These are phyloP conservation scores for Helicostylum pulchrum DNA, from an alignment of 192 early-diverging fungal genomes.

Conservation along the genomic window DNA sequence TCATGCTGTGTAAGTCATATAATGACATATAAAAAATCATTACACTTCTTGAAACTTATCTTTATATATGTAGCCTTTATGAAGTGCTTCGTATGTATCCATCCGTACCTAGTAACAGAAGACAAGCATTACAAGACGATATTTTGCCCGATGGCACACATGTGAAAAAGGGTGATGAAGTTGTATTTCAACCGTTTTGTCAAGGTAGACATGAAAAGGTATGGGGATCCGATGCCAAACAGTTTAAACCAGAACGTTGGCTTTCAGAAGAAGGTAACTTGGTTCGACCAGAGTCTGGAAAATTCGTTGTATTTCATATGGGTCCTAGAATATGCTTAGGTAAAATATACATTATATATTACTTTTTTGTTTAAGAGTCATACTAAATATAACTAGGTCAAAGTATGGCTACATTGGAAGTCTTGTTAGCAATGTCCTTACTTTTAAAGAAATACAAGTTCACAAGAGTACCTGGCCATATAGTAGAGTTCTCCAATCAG, in stretches of 20 bases:
- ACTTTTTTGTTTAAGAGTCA: background rate
- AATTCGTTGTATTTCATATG: conserved; percentile 57
- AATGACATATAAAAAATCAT: too few relatives aligned
- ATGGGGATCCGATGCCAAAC: conserved; percentile 61
- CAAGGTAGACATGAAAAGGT: conserved; percentile 50
- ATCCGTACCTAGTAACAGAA: conserved; percentile 57
- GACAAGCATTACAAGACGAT: conserved; percentile 52
- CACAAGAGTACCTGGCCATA: conserved; percentile 29
- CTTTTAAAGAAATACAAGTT: conserved; percentile 41
- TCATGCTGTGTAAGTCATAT: conserved; percentile 35
- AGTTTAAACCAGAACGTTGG: conserved; percentile 68
- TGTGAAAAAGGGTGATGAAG: conserved; percentile 46
- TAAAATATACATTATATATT: background rate
- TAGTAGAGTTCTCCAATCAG: conserved; percentile 18
- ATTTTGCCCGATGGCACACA: conserved; percentile 57
- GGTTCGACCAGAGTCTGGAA: conserved; percentile 35
- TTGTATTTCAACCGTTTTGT: conserved; percentile 48
- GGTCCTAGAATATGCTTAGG: conserved; percentile 42
- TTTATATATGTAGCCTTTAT: conserved; percentile 11
- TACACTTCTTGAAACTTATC: background rate
- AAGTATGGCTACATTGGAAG: conserved; percentile 45
- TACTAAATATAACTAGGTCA: conserved; percentile 19
- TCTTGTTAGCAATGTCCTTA: conserved; percentile 34
- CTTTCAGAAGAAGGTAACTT: conserved; percentile 36
- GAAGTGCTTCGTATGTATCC: conserved; percentile 70